Percentiles rank a stretch among this genome's conserved stretches.
phyloP scores from a whole-genome alignment of 2,329 filamentous ascomycete species.

The Colletotrichum australisinense region DNA sequence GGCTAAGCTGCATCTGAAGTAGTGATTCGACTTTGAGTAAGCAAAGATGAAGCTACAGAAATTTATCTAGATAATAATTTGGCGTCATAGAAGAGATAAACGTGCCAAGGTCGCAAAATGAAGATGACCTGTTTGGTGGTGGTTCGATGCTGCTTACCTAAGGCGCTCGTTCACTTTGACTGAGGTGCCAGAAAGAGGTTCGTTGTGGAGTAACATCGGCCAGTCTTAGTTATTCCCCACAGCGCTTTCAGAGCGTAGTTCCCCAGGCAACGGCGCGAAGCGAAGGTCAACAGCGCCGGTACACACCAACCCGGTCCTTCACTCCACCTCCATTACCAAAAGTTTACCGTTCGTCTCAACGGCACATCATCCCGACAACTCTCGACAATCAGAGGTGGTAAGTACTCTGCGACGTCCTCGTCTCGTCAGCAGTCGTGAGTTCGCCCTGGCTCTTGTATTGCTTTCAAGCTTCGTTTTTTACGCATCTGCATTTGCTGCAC shows the following conservation, averaged over 20 bases:
- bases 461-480: neutral
- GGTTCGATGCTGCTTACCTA: conserved; percentile 9
- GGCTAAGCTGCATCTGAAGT: neutral
- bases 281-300: conserved; percentile 31
- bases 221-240: conserved; percentile 9
- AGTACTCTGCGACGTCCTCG: conserved; percentile 28
- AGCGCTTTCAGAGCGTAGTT: conserved; percentile 12
- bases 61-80: no score
- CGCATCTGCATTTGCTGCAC: conserved; percentile 37
- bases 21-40: neutral
- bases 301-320: conserved; percentile 30
- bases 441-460: conserved; percentile 36
- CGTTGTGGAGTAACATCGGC: conserved; percentile 1
- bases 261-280: conserved; percentile 32
- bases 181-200: neutral
- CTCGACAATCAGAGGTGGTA: conserved; percentile 1
- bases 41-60: neutral
- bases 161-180: neutral
- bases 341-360: conserved; percentile 32
- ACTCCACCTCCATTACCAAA: conserved; percentile 31
- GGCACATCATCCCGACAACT: conserved; percentile 31
- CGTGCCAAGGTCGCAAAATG: neutral
- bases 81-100: neutral
- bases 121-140: neutral
- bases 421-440: conserved; percentile 44